Conservation (phyloP, 768 basidiomycete species). For the Suillus brevipes region DNA sequence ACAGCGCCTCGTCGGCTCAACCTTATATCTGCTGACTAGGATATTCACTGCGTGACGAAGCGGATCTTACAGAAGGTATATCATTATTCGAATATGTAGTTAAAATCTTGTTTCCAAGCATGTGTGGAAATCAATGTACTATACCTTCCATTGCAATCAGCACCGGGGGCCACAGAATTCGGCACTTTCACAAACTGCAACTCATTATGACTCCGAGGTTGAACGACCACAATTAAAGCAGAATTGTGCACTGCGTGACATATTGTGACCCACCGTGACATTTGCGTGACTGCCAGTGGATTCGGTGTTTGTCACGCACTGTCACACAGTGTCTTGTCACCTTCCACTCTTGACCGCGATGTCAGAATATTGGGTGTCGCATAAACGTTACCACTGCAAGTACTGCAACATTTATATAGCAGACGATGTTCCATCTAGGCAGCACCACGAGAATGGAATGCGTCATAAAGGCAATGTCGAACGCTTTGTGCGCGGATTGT, state of each 20-base stretch:
- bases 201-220: too few species aligned
- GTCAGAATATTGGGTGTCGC: constrained; percentile 93
- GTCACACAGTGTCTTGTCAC: neutral
- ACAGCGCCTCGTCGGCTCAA: constrained; percentile 61
- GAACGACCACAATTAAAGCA: too few species aligned
- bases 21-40: constrained; percentile 50
- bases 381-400: constrained; percentile 93
- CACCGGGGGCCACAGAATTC: too few species aligned
- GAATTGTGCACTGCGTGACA: too few species aligned
- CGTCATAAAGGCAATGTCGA: constrained; percentile 95
- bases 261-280: too few species aligned
- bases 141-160: too few species aligned
- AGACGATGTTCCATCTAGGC: constrained; percentile 90
- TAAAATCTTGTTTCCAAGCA: neutral
- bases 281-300: too few species aligned
- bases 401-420: constrained; percentile 97
- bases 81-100: neutral
- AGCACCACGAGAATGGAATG: constrained; percentile 90
- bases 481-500: constrained; percentile 86
- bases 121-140: neutral
- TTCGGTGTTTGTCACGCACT: neutral
- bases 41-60: constrained; percentile 48
- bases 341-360: constrained; percentile 39
- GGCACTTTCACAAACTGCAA: too few species aligned
- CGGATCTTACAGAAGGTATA: constrained; percentile 4